Evolutionary conservation across 2,329 filamentous ascomycete genomes (phyloP).

Genomic region (Alternaria conjuncta): DNA sequence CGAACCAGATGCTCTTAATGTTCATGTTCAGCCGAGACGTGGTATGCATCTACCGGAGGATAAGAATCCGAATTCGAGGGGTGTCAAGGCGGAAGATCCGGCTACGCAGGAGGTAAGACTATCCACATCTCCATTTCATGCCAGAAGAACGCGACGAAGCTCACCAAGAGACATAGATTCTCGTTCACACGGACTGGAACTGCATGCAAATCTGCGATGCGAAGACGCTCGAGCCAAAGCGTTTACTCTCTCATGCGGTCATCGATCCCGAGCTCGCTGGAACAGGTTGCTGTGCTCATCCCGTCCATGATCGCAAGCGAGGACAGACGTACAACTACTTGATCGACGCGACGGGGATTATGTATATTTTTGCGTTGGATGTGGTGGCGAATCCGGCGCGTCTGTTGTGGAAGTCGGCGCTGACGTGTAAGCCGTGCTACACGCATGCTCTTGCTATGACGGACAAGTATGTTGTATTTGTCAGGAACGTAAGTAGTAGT

Average conservation of each 20-base stretch:
- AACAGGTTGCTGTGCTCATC: neutral
- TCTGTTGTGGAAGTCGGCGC: neutral
- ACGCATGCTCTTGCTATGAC: slow-evolving; percentile 1
- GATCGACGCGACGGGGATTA: neutral
- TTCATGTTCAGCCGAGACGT: neutral
- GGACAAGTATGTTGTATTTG: neutral
- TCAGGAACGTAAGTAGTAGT: neutral
- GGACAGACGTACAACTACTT: neutral
- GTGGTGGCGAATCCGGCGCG: neutral
- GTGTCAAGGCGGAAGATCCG: neutral
- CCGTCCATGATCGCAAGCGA: neutral
- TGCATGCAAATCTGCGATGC: neutral
- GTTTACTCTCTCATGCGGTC: neutral
- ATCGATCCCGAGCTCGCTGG: neutral
- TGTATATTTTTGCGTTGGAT: neutral
- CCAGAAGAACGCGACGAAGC: neutral
- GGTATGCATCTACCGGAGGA: slow-evolving; percentile 1
- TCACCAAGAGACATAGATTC: neutral
- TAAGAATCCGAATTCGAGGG: neutral
- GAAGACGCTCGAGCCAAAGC: neutral
- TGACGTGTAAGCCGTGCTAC: neutral
- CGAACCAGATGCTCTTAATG: neutral
- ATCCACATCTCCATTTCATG: neutral
- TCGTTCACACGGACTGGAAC: neutral
- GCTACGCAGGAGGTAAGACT: slow-evolving; percentile 1